phyloP scores from a whole-genome alignment of 352 stramenopile genomes.

The Phytophthora palmivora region DNA sequence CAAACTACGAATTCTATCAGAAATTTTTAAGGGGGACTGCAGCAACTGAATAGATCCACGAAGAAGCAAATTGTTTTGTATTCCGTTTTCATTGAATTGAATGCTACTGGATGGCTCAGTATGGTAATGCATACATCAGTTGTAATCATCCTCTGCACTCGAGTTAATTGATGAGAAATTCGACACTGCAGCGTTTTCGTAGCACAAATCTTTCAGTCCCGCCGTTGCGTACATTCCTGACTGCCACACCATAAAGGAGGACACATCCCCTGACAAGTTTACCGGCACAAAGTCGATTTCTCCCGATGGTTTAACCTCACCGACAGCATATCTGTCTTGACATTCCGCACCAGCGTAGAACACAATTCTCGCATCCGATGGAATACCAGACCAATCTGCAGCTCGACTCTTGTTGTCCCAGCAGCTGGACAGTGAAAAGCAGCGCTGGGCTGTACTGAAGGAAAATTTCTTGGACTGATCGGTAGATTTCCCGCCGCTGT shows the following conservation, averaged over 20 bases:
- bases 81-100: too few relatives aligned
- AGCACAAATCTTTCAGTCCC: constrained; percentile 10
- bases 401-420: constrained; percentile 19
- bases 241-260: constrained; percentile 32
- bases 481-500: constrained; percentile 16
- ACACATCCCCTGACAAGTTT: constrained; percentile 14
- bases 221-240: constrained; percentile 27
- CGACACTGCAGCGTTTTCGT: constrained; percentile 1
- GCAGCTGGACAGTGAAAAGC: constrained; percentile 17
- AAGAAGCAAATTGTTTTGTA: too few relatives aligned
- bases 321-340: constrained; percentile 10
- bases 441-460: constrained; percentile 16
- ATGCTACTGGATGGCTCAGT: too few relatives aligned
- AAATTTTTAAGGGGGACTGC: constrained; percentile 3
- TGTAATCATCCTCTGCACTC: too few relatives aligned
- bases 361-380: constrained; percentile 11
- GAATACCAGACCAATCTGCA: constrained; percentile 19
- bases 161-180: too few relatives aligned
- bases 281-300: constrained; percentile 21
- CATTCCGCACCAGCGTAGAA: constrained; percentile 20
- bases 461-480: constrained; percentile 20
- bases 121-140: too few relatives aligned
- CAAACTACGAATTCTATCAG: constrained; percentile 11
- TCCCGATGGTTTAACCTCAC: constrained; percentile 1
- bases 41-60: neutral